Evolutionary conservation across 2,329 filamentous ascomycete species (phyloP).

Genomic region (Trichoderma endophyticum): DNA sequence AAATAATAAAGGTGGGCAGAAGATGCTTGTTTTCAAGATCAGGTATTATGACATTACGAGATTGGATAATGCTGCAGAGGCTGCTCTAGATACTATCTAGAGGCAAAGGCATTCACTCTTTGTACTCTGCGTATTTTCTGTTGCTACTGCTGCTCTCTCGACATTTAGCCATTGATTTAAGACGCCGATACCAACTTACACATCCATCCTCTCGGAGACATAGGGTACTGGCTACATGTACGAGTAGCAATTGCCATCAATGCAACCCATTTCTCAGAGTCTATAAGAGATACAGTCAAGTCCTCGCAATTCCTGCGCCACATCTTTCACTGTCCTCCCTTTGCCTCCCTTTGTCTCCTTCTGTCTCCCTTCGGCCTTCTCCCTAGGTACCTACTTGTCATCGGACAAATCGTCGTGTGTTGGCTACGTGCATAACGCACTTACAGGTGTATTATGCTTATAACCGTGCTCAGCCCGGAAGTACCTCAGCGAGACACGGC

Average conservation of each 20-base stretch:
- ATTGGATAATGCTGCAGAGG: not conserved
- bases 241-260: not conserved
- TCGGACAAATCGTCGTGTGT: not conserved
- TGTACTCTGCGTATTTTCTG: not conserved
- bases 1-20: not conserved
- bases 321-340: not conserved
- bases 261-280: not conserved
- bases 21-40: not conserved
- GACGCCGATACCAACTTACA: not conserved
- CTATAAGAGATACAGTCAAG: not conserved
- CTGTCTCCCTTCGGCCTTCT: not conserved
- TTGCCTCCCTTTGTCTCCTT: not conserved
- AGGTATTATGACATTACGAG: not conserved
- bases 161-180: too few relatives aligned
- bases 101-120: not conserved
- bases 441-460: not conserved
- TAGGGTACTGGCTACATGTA: not conserved
- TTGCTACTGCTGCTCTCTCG: not conserved
- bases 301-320: not conserved
- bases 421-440: not conserved
- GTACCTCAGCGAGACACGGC: not conserved
- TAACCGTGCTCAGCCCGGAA: not conserved
- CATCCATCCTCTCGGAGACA: not conserved
- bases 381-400: not conserved
- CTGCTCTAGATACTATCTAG: not conserved